A percentile compares a stretch with the other conserved stretches of the same genome.
Conservation (phyloP, 257 asterid genomes). For the Thymus quinquecostatus region DNA sequence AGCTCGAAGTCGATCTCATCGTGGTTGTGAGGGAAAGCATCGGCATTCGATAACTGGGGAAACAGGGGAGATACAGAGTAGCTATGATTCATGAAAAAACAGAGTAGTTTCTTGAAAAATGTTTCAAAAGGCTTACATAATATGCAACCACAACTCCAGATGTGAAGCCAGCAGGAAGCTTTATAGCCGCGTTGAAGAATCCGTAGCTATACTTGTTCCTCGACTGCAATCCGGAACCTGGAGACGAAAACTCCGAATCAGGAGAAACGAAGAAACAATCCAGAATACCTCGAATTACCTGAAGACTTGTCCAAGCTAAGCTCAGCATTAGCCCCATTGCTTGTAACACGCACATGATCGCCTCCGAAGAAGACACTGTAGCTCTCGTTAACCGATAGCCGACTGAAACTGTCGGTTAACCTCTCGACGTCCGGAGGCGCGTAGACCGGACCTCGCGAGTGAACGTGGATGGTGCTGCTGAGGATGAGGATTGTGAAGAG, state of each 20-base stretch:
- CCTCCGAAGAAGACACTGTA: slow-evolving; percentile 63
- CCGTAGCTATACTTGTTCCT: slow-evolving; percentile 72
- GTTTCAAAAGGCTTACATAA: slow-evolving; percentile 48
- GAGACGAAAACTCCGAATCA: neutral
- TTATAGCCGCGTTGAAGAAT: slow-evolving; percentile 77
- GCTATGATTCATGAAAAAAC: neutral
- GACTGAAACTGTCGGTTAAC: slow-evolving; percentile 50
- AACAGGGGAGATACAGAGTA: neutral
- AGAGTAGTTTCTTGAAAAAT: neutral
- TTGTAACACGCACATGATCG: slow-evolving; percentile 47
- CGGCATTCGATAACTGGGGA: slow-evolving; percentile 62
- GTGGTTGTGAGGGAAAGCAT: slow-evolving; percentile 70
- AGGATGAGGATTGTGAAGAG: slow-evolving; percentile 33
- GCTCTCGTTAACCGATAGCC: slow-evolving; percentile 46
- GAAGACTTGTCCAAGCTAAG: slow-evolving; percentile 67
- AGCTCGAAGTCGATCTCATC: slow-evolving; percentile 81
- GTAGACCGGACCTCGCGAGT: slow-evolving; percentile 60
- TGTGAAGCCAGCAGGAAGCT: slow-evolving; percentile 79
- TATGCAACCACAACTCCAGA: slow-evolving; percentile 88
- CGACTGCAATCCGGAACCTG: slow-evolving; percentile 78
- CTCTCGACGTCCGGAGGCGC: slow-evolving; percentile 71
- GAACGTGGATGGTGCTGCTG: slow-evolving; percentile 35
- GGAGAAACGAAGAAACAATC: neutral
- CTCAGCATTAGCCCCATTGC: slow-evolving; percentile 64
- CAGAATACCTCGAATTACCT: slow-evolving; percentile 39